These are phyloP conservation scores for Coemansia reversa DNA, from an alignment of 192 early-diverging fungal genomes.

Conservation along the genomic window DNA sequence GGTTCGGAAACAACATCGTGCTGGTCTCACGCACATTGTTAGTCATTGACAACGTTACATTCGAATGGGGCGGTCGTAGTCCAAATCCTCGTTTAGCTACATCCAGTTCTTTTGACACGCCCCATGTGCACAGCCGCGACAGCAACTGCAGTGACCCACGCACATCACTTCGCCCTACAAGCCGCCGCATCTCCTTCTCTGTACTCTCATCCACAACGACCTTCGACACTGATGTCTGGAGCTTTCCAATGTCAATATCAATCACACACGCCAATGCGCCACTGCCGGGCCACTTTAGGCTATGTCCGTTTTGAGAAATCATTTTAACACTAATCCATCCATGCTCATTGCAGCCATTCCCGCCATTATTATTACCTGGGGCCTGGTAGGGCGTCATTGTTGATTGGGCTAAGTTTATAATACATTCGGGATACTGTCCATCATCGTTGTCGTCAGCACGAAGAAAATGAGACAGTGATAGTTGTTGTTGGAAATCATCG, in stretches of 20 bases:
- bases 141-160: conserved; percentile 29
- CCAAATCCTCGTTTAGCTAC: conserved; percentile 36
- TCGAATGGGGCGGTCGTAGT: conserved; percentile 19
- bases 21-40: conserved; percentile 16
- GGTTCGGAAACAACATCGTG: conserved; percentile 38
- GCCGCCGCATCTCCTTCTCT: conserved; percentile 18
- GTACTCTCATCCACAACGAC: conserved; percentile 19
- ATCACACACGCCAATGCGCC: conserved; percentile 19
- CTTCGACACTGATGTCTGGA: conserved; percentile 26
- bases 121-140: conserved; percentile 49
- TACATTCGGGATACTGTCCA: conserved; percentile 3
- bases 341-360: not conserved
- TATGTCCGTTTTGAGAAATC: not conserved
- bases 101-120: conserved; percentile 35
- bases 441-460: not conserved
- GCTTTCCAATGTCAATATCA: conserved; percentile 33
- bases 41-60: conserved; percentile 30
- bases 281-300: not conserved
- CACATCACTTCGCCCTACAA: conserved; percentile 17
- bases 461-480: conserved; percentile 17
- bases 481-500: conserved; percentile 14
- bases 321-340: not conserved
- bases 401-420: not conserved
- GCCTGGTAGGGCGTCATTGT: not conserved
- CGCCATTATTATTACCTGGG: not conserved